Conservation (phyloP, 2,329 filamentous ascomycete species). For the Verticillium longisporum region DNA sequence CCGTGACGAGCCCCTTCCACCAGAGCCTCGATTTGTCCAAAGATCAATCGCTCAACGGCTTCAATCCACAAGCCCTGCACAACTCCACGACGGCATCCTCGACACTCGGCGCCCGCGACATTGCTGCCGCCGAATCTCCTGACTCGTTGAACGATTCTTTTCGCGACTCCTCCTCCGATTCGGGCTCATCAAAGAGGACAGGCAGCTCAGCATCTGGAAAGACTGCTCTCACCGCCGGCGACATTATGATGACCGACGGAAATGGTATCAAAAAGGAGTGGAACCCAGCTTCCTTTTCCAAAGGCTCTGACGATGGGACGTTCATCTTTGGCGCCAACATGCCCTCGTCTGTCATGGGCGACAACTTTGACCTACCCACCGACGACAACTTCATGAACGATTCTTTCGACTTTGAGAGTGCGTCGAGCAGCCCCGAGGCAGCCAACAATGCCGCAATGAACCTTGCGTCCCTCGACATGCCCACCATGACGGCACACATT, state of each 20-base stretch:
- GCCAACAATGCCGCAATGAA: conserved; percentile 15
- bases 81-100: conserved; percentile 7
- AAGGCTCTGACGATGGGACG: conserved; percentile 23
- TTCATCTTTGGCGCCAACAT: conserved; percentile 25
- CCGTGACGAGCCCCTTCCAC: conserved; percentile 20
- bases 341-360: conserved; percentile 16
- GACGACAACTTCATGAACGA: conserved; percentile 39
- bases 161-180: conserved; percentile 46
- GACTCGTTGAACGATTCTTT: conserved; percentile 32
- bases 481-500: conserved; percentile 28
- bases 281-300: conserved; percentile 17
- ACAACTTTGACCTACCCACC: conserved; percentile 19
- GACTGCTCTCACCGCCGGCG: conserved; percentile 30
- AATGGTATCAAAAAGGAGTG: conserved; percentile 34
- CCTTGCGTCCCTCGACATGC: conserved; percentile 37
- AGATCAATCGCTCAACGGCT: background rate
- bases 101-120: conserved; percentile 11
- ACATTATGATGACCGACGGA: conserved; percentile 36
- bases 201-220: conserved; percentile 39
- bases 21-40: conserved; percentile 3
- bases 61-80: conserved; percentile 9
- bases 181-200: conserved; percentile 41
- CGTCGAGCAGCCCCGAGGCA: conserved; percentile 48
- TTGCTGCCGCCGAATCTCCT: conserved; percentile 30
- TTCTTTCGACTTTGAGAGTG: conserved; percentile 52